phyloP scores from a whole-genome alignment of 805 yeast species.

The Starmerella etchellsii region DNA sequence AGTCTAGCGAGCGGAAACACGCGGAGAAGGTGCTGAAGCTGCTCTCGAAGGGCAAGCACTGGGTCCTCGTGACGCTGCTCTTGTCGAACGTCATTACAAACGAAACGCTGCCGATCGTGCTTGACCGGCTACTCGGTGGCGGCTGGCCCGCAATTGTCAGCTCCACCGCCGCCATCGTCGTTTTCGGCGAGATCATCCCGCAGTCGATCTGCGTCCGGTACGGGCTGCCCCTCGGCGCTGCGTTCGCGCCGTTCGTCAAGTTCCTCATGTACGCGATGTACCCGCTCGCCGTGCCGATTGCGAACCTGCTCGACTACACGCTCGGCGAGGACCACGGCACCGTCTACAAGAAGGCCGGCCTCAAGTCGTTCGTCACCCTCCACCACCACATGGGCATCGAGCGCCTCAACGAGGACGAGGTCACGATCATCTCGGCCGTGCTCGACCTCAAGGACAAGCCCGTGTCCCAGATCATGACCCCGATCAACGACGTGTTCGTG shows the following conservation, averaged over 20 bases:
- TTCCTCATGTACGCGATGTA: constrained; percentile 76
- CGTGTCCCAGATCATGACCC: constrained; percentile 84
- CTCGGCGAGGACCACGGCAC: constrained; percentile 96
- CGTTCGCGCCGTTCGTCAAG: constrained; percentile 78
- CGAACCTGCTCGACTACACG: constrained; percentile 61
- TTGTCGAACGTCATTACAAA: constrained; percentile 82
- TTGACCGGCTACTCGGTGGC: constrained; percentile 88
- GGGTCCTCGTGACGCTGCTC: constrained; percentile 85
- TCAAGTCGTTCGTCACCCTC: constrained; percentile 82
- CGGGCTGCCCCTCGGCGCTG: constrained; percentile 83
- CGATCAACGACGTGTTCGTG: constrained; percentile 78
- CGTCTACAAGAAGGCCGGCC: constrained; percentile 79
- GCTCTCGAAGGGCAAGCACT: constrained; percentile 78
- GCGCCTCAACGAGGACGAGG: constrained; percentile 85
- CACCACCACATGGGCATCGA: constrained; percentile 95
- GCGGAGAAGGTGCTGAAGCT: constrained; percentile 62
- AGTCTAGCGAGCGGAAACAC: constrained; percentile 43
- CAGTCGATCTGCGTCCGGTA: constrained; percentile 86
- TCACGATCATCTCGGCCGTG: constrained; percentile 87
- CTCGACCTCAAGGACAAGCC: constrained; percentile 85
- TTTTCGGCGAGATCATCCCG: constrained; percentile 94
- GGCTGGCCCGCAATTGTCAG: constrained; percentile 95
- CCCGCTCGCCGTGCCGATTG: constrained; percentile 87
- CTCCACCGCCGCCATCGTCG: constrained; percentile 83
- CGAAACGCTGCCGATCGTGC: constrained; percentile 85